Evolutionary conservation across 805 yeast species (phyloP).

Genomic region (Saturnispora dispora): DNA sequence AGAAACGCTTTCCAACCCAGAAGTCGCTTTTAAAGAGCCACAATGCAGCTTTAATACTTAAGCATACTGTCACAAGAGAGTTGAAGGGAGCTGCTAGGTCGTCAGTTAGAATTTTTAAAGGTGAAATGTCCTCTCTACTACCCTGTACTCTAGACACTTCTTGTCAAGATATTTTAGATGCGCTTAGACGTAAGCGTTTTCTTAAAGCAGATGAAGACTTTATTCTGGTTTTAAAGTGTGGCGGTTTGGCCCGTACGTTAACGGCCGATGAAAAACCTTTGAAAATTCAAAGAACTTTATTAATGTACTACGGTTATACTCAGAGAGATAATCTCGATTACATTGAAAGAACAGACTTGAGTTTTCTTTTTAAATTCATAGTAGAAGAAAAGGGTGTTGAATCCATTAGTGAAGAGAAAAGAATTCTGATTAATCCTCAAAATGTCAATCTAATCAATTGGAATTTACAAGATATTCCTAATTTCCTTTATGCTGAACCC

Average conservation of each 20-base stretch:
- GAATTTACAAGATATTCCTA: constrained; percentile 78
- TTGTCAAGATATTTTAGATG: constrained; percentile 61
- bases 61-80: constrained; percentile 13
- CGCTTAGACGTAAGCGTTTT: constrained; percentile 71
- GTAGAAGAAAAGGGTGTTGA: constrained; percentile 59
- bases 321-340: constrained; percentile 69
- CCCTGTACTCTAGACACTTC: constrained; percentile 73
- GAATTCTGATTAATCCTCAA: constrained; percentile 48
- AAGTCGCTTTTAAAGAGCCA: not conserved
- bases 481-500: constrained; percentile 70
- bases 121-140: constrained; percentile 72
- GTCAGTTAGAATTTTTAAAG: constrained; percentile 63
- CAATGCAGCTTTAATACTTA: not conserved
- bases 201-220: constrained; percentile 61
- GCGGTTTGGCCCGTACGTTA: constrained; percentile 64
- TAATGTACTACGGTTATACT: constrained; percentile 69
- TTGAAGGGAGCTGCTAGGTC: constrained; percentile 26
- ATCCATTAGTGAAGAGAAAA: constrained; percentile 24
- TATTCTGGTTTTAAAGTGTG: constrained; percentile 66
- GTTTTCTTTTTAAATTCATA: constrained; percentile 73
- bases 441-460: constrained; percentile 65
- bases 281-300: constrained; percentile 61
- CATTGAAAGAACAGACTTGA: constrained; percentile 76
- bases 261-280: constrained; percentile 70
- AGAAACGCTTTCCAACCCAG: not conserved